phyloP scores from a whole-genome alignment of 176 grass and related monocot genomes.

The Carex cristatella region DNA sequence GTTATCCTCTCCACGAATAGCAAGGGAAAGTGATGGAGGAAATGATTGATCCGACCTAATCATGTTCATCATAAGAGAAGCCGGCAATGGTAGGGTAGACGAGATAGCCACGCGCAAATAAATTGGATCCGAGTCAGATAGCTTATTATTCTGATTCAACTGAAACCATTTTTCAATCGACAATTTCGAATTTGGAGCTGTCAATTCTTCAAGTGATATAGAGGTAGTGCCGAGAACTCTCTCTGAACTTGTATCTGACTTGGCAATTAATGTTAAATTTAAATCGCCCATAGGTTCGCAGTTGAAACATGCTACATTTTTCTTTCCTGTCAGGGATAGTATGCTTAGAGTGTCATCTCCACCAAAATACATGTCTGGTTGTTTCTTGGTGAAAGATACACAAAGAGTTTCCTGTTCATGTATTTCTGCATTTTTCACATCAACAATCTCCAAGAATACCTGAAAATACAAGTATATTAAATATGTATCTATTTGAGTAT shows the following conservation, averaged over 20 bases:
- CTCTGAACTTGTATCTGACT: constrained; percentile 7
- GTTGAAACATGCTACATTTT: constrained; percentile 40
- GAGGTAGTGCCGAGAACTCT: constrained; percentile 56
- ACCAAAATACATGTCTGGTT: constrained; percentile 54
- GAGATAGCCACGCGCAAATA: constrained; percentile 58
- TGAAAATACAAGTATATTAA: constrained; percentile 23
- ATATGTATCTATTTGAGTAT: neutral
- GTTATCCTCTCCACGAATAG: neutral
- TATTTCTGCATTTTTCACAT: constrained; percentile 51
- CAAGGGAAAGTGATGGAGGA: constrained; percentile 19
- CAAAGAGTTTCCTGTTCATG: constrained; percentile 44
- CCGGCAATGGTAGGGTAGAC: constrained; percentile 39
- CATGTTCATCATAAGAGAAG: constrained; percentile 22
- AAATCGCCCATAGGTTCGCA: constrained; percentile 70
- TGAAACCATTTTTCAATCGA: constrained; percentile 70
- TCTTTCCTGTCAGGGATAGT: constrained; percentile 42
- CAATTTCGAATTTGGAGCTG: constrained; percentile 41
- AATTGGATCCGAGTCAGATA: constrained; percentile 31
- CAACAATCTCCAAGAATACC: constrained; percentile 85
- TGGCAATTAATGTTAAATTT: constrained; percentile 47
- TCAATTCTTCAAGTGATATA: constrained; percentile 50
- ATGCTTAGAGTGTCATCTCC: constrained; percentile 51
- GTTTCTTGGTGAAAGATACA: constrained; percentile 64
- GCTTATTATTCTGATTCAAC: constrained; percentile 36
- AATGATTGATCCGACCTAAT: constrained; percentile 31